Base-by-base conservation (phyloP, 192 early-diverging fungal genomes). In the Anaeromyces robustus region DNA sequence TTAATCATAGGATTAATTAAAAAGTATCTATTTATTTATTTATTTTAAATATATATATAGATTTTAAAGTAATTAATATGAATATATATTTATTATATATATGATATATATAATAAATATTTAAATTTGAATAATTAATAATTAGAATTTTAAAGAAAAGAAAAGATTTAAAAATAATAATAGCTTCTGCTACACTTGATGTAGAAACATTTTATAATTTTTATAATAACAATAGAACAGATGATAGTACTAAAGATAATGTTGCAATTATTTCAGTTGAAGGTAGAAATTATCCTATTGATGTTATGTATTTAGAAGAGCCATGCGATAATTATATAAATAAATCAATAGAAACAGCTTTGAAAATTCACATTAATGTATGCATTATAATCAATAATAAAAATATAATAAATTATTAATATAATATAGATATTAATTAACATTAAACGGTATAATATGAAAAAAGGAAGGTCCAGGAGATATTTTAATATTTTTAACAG, bases 171-270 rank as follows among this genome's bases (percentile, higher is more conserved):
- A 85, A 90, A 29, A 81, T 95, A 17, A 88, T 95, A 7, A 91
- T 95, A 30, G 92, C 93, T 0, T 95, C 93, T 1, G 94, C 94
- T n/a, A 95, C 93, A n/a, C 80, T 94, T 22, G 92, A 95, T 81
- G 92, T 92, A 0, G 88, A 93, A 80, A 85, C 87, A 6, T 94
- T 94, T 82, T 88, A 87, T 29, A 84, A 87, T 13, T 95, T 92
- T 81, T 95, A 90, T 82, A 92, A 92, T 77, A 82, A 86, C n/a
- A 92, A 89, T 77, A 81, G 82, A 19, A 85, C 84, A 6, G 29
- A 52, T 29, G 83, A 85, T 41, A 78, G 29, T 78, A 34, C 80
- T 1, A 82, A 88, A 59, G 92, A 94, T 77, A 89, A 88, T 4
- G 87, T 87, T 2, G 86, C 88, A 2, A 91, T 94, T 68, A 88